phyloP scores from a whole-genome alignment of 1,284 basidiomycete genomes.

The Rhizoctonia solani region DNA sequence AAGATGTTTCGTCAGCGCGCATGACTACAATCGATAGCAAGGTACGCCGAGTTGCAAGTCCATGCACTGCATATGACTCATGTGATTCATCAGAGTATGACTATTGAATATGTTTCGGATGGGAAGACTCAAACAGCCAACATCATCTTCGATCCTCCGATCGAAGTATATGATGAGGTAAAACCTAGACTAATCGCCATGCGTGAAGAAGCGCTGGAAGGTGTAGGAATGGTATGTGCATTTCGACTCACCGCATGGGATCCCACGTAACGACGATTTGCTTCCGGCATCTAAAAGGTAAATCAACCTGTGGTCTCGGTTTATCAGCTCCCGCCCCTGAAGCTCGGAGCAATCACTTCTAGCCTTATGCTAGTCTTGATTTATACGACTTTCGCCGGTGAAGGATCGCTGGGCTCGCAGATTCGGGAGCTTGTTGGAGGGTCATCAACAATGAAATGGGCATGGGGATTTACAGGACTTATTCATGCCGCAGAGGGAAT shows the following conservation, averaged over 20 bases:
- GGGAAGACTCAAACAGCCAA: constrained; percentile 50
- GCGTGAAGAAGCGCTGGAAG: constrained; percentile 73
- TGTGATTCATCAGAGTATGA: constrained; percentile 60
- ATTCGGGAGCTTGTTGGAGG: constrained; percentile 36
- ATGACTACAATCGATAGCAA: constrained; percentile 69
- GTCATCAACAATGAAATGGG: constrained; percentile 40
- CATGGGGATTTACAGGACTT: constrained; percentile 45
- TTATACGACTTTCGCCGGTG: constrained; percentile 13
- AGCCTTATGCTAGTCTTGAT: background rate
- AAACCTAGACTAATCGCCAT: constrained; percentile 74
- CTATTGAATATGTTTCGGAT: constrained; percentile 62
- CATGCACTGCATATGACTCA: background rate
- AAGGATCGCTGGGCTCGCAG: background rate
- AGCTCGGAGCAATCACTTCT: background rate
- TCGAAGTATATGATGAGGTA: constrained; percentile 73
- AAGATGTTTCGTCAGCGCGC: constrained; percentile 57
- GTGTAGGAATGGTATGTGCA: constrained; percentile 68
- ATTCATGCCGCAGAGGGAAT: constrained; percentile 57
- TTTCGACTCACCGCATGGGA: background rate
- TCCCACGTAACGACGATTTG: background rate
- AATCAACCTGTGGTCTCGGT: background rate
- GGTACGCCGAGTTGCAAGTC: constrained; percentile 46
- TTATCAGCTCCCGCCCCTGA: constrained; percentile 5
- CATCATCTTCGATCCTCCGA: constrained; percentile 67
- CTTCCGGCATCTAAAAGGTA: background rate